Base-by-base conservation (phyloP, 768 basidiomycete species). In the Rhodotorula toruloides region DNA sequence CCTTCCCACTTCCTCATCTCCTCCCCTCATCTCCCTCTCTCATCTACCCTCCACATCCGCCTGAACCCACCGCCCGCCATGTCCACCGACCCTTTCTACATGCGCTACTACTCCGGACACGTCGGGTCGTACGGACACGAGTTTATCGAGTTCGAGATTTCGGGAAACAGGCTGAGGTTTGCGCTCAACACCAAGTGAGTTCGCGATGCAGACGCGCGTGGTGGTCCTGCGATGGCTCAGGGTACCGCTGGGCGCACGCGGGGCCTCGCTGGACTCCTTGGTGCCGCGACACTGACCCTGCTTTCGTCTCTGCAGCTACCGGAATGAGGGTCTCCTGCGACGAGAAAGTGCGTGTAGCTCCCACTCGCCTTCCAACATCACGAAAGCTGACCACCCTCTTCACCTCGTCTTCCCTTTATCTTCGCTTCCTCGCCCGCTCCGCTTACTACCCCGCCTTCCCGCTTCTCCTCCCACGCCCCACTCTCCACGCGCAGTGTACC, bases 281-380 rank as follows among this genome's bases (percentile, higher is more conserved):
- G n/a, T n/a, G n/a, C n/a, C n/a, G n/a, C n/a, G n/a, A n/a, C n/a
- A n/a, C 52, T n/a, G 52, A n/a, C 19, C 12, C 25, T n/a, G n/a
- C n/a, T 0, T 46, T 21, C 25, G 25, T 19, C 1, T 48, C 7
- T 37, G 19, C 67, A 73, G 70, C 79, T 99, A 99, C 80, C 82
- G 96, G 39, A 98, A 98, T 74, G 96, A 99, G 80, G 89, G 87
- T 77, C 81, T 99, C 54, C 98, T 99, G 77, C 85, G 94, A 68
- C 98, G 98, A 89, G 96, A 99, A 80, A 96, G 93, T 96, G 73
- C 74, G 91, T 83, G 21, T 17, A 4, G 5, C 34, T 21, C 27
- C 16, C 44, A 25, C 44, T 10, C 7, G 2, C n/a, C n/a, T 3
- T 42, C 42, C 7, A 12, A 1, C 32, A 7, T 3, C 19, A 29